A percentile compares a stretch with the other conserved stretches of the same genome.
Evolutionary conservation across 331 rosid genomes (phyloP).

Genomic region (Pyrus hybrid): DNA sequence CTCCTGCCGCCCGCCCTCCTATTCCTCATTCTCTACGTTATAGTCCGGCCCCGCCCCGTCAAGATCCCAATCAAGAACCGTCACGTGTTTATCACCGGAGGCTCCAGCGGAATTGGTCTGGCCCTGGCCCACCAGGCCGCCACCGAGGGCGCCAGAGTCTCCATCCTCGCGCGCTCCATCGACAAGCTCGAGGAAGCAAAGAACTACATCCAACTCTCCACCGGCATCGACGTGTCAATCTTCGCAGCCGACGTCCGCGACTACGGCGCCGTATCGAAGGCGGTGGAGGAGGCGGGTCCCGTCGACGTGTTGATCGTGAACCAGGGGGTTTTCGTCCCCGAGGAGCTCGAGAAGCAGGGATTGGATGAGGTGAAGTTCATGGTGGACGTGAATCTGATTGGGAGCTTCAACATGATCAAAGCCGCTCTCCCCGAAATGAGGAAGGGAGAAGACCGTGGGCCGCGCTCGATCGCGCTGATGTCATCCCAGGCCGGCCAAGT

Average conservation of each 20-base stretch:
- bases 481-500: conserved; percentile 98
- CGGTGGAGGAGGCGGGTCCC: conserved; percentile 60
- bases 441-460: conserved; percentile 39
- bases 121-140: conserved; percentile 79
- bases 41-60: conserved; percentile 60
- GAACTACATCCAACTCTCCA: conserved; percentile 41
- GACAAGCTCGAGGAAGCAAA: conserved; percentile 66
- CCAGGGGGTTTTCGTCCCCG: conserved; percentile 69
- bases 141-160: conserved; percentile 72
- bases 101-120: conserved; percentile 91
- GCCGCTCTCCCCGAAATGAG: conserved; percentile 76
- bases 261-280: conserved; percentile 47
- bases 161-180: conserved; percentile 74
- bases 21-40: conserved; percentile 39
- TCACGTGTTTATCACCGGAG: conserved; percentile 91
- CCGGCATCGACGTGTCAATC: conserved; percentile 63
- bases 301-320: conserved; percentile 67
- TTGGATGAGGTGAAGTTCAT: conserved; percentile 75
- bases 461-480: conserved; percentile 72
- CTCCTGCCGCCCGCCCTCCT: conserved; percentile 38
- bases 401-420: conserved; percentile 67
- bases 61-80: conserved; percentile 69
- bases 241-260: conserved; percentile 76
- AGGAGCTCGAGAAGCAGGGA: conserved; percentile 65
- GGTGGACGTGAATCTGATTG: conserved; percentile 76